phyloP scores from a whole-genome alignment of 176 grass and related monocot genomes.

The Hsuehochloa calcarea region DNA sequence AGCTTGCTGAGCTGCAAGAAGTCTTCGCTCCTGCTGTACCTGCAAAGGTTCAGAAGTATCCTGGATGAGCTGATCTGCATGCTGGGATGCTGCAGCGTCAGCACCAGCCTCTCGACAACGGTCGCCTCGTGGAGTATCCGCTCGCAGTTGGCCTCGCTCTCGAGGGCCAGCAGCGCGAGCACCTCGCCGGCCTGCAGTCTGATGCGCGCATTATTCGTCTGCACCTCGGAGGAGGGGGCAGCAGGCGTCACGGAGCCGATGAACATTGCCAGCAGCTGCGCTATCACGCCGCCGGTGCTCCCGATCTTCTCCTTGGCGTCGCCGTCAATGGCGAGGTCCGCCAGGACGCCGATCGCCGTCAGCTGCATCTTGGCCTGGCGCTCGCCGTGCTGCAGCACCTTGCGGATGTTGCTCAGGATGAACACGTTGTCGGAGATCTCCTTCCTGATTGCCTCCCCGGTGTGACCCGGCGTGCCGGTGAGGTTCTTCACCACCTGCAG shows the following conservation, averaged over 20 bases:
- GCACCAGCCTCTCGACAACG: conserved; percentile 23
- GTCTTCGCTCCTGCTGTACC: neutral
- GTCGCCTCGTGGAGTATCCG: conserved; percentile 6
- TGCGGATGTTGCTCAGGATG: conserved; percentile 23
- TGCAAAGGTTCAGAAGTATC: conserved; percentile 48
- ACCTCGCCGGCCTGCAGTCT: conserved; percentile 5
- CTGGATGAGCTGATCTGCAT: conserved; percentile 35
- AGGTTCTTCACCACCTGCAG: conserved; percentile 19
- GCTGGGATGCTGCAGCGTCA: conserved; percentile 10
- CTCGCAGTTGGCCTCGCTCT: conserved; percentile 22
- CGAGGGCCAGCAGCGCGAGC: conserved; percentile 20
- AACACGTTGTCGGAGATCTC: conserved; percentile 35
- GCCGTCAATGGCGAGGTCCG: conserved; percentile 23
- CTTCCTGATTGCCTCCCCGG: conserved; percentile 9
- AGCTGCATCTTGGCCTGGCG: conserved; percentile 24
- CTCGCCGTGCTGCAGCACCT: conserved; percentile 25
- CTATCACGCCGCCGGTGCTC: conserved; percentile 19
- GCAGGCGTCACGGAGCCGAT: neutral
- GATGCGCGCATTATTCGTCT: too few relatives aligned
- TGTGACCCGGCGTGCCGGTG: conserved; percentile 20
- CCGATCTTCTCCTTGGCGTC: conserved; percentile 26
- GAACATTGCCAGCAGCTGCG: conserved; percentile 26
- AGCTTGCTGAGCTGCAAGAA: conserved; percentile 9
- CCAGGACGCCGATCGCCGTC: conserved; percentile 26
- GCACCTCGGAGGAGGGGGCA: too few relatives aligned